Percentiles rank a stretch among this genome's conserved stretches.
phyloP scores from a whole-genome alignment of 768 basidiomycete species.

The Termitomyces sp. region DNA sequence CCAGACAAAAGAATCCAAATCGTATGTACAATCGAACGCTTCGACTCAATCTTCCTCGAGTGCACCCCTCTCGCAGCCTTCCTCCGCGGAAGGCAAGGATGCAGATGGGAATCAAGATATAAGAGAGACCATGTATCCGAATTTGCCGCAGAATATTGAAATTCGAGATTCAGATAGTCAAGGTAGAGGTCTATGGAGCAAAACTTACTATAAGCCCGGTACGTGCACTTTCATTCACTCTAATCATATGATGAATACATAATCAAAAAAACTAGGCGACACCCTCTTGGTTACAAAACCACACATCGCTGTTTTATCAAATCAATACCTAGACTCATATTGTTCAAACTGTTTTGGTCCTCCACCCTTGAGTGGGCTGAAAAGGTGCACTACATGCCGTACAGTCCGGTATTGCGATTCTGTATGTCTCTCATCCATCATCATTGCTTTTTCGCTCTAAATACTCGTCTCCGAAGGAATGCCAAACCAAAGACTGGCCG shows the following conservation, averaged over 20 bases:
- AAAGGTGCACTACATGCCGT: conserved; percentile 72
- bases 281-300: conserved; percentile 54
- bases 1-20: conserved; percentile 23
- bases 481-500: conserved; percentile 71
- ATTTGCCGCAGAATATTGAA: conserved; percentile 36
- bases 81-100: conserved; percentile 16
- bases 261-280: conserved; percentile 38
- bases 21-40: conserved; percentile 25
- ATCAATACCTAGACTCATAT: conserved; percentile 46
- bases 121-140: conserved; percentile 3
- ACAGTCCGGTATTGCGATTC: conserved; percentile 68
- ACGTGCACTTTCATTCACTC: background rate
- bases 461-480: conserved; percentile 34
- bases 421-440: conserved; percentile 34
- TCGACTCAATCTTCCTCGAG: conserved; percentile 14
- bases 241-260: background rate
- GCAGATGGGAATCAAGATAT: background rate
- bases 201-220: conserved; percentile 31
- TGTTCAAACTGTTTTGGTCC: conserved; percentile 65
- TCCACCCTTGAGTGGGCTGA: conserved; percentile 34
- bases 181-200: conserved; percentile 45
- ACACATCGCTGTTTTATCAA: conserved; percentile 60
- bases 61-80: conserved; percentile 17
- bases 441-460: background rate
- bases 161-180: conserved; percentile 26